phyloP scores from a whole-genome alignment of 495 filamentous ascomycete species.

The Talaromyces stipitatus region DNA sequence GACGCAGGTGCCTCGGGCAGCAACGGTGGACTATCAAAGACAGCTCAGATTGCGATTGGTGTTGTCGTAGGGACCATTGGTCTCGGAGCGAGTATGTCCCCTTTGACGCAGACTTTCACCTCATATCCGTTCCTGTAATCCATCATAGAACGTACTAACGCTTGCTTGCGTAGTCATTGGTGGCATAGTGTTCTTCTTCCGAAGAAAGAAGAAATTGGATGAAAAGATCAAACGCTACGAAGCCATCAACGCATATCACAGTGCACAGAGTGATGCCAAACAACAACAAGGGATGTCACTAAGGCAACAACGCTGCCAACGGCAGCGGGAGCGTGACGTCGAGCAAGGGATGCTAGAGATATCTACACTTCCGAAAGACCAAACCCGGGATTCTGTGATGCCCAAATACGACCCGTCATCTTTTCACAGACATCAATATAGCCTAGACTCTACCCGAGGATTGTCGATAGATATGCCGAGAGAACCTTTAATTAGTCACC shows the following conservation, averaged over 20 bases:
- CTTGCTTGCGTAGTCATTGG: constrained; percentile 13
- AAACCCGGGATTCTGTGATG: neutral
- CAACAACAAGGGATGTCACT: neutral
- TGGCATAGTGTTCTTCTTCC: constrained; percentile 16
- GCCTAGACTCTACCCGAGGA: constrained; percentile 1
- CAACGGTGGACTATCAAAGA: constrained; percentile 4
- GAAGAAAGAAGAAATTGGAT: constrained; percentile 20
- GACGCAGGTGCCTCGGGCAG: constrained; percentile 1
- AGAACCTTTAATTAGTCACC: neutral
- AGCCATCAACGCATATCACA: neutral
- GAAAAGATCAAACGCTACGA: constrained; percentile 4
- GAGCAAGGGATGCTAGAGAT: constrained; percentile 4
- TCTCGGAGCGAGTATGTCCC: constrained; percentile 18
- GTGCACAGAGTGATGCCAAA: neutral
- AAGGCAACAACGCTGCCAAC: neutral
- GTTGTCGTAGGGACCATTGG: constrained; percentile 20
- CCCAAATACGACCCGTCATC: constrained; percentile 5
- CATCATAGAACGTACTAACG: neutral
- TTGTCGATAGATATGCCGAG: constrained; percentile 4
- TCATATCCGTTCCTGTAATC: neutral
- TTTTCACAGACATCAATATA: constrained; percentile 4
- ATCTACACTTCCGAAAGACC: neutral
- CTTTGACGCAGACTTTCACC: neutral
- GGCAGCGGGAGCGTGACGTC: neutral
- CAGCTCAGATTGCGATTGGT: constrained; percentile 19